Conservation (phyloP, 345 rosid species). For the Schrenkiella parvula region DNA sequence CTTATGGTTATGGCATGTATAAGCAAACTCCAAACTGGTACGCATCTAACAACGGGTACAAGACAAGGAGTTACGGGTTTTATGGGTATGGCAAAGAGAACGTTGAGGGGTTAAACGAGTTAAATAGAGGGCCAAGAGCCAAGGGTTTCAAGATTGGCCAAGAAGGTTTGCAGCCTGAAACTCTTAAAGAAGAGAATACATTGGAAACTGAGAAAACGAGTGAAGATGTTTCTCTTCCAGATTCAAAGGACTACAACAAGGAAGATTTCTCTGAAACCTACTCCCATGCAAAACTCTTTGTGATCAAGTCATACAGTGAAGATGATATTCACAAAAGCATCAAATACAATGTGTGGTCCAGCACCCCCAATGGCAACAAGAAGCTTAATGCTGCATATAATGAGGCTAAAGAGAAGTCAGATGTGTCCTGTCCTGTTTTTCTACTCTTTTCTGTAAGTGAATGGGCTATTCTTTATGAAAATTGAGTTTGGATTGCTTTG, state of each 20-base stretch:
- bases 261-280: slow-evolving; percentile 53
- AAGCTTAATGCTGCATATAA: slow-evolving; percentile 64
- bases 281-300: slow-evolving; percentile 57
- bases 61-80: slow-evolving; percentile 33
- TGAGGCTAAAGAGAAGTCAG: slow-evolving; percentile 51
- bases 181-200: not conserved
- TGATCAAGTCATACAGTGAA: slow-evolving; percentile 75
- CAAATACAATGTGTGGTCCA: slow-evolving; percentile 78
- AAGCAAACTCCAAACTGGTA: slow-evolving; percentile 57
- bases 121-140: slow-evolving; percentile 78
- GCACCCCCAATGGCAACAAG: slow-evolving; percentile 75
- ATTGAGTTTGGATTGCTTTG: not conserved
- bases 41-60: slow-evolving; percentile 39
- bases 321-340: slow-evolving; percentile 85
- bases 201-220: not conserved
- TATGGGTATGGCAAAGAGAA: slow-evolving; percentile 59
- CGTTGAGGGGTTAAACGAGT: slow-evolving; percentile 64
- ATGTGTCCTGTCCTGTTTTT: slow-evolving; percentile 52
- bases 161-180: slow-evolving; percentile 24
- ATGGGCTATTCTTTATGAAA: too few relatives aligned
- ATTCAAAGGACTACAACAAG: slow-evolving; percentile 44
- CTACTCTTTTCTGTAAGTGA: slow-evolving; percentile 68
- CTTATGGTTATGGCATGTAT: slow-evolving; percentile 52
- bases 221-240: slow-evolving; percentile 34
- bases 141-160: slow-evolving; percentile 48